These are phyloP conservation scores for Buddleja alternifolia DNA, from an alignment of 257 asterid genomes.

Conservation along the genomic window DNA sequence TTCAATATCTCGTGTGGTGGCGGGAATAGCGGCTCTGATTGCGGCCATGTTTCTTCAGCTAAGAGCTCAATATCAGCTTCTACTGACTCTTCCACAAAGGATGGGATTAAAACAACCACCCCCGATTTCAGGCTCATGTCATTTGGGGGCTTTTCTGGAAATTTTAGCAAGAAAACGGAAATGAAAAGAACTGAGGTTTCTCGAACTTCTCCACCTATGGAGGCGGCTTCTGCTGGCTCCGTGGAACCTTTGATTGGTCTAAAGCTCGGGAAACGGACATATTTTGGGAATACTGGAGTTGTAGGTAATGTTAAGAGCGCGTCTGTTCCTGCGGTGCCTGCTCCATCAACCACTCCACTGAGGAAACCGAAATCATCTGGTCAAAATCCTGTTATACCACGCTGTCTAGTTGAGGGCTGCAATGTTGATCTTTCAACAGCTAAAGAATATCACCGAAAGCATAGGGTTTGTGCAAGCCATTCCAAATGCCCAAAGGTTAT, in stretches of 20 bases:
- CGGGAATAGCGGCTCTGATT: conserved; percentile 59
- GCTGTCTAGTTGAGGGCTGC: conserved; percentile 90
- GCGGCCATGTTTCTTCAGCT: conserved; percentile 71
- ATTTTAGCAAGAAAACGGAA: conserved; percentile 31
- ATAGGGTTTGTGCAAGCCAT: conserved; percentile 80
- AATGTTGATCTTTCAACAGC: conserved; percentile 69
- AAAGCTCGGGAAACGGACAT: conserved; percentile 86
- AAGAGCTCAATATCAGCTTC: conserved; percentile 85
- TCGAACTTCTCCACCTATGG: conserved; percentile 51
- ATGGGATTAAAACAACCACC: conserved; percentile 40
- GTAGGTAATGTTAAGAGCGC: conserved; percentile 54
- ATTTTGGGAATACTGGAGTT: conserved; percentile 58
- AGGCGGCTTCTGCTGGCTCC: conserved; percentile 55
- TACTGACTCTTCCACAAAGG: conserved; percentile 62
- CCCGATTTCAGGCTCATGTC: conserved; percentile 52
- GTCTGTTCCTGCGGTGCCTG: conserved; percentile 45
- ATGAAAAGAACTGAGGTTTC: conserved; percentile 34
- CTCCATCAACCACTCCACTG: conserved; percentile 41
- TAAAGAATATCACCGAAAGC: conserved; percentile 89
- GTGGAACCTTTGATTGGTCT: conserved; percentile 67
- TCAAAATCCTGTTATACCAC: conserved; percentile 46
- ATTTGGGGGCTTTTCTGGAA: conserved; percentile 41
- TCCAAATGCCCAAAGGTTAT: conserved; percentile 75
- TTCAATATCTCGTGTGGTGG: conserved; percentile 62
- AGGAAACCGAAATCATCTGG: conserved; percentile 57